Evolutionary conservation across 2,329 filamentous ascomycete genomes (phyloP).

Genomic region (Colletotrichum karsti): DNA sequence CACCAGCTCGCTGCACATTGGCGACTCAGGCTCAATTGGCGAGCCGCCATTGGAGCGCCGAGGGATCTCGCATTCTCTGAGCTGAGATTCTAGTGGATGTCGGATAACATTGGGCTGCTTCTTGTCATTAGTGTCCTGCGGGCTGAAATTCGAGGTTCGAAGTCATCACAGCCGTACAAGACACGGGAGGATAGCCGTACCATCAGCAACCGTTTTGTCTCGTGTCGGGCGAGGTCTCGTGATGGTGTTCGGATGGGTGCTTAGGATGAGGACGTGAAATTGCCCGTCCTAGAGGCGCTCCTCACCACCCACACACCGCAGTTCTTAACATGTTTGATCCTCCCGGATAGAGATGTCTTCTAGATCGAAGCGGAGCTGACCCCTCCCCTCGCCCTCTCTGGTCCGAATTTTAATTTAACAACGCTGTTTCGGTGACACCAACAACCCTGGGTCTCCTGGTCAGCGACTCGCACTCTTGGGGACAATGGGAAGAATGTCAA

Average conservation of each 20-base stretch:
- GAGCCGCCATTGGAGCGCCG: not conserved
- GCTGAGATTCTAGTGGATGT: not conserved
- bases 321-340: constrained; percentile 16
- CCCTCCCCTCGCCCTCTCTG: not conserved
- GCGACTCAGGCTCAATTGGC: not conserved
- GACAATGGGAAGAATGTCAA: not conserved
- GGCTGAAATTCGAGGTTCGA: not conserved
- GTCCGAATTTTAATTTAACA: constrained; percentile 13
- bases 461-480: not conserved
- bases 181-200: not conserved
- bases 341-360: constrained; percentile 11
- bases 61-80: not conserved
- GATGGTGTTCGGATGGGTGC: not conserved
- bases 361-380: not conserved
- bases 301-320: not conserved
- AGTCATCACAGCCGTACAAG: constrained; percentile 2
- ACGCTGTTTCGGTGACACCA: constrained; percentile 5
- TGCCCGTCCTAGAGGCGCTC: not conserved
- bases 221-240: not conserved
- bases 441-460: not conserved
- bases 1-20: not conserved
- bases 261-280: not conserved
- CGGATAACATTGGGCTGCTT: not conserved
- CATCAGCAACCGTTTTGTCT: not conserved
- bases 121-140: constrained; percentile 3